Evolutionary conservation across 169 alveolate species (phyloP), one percentile per base, ranked within the genome.

Genomic region (Eimeria brunetti): DNA sequence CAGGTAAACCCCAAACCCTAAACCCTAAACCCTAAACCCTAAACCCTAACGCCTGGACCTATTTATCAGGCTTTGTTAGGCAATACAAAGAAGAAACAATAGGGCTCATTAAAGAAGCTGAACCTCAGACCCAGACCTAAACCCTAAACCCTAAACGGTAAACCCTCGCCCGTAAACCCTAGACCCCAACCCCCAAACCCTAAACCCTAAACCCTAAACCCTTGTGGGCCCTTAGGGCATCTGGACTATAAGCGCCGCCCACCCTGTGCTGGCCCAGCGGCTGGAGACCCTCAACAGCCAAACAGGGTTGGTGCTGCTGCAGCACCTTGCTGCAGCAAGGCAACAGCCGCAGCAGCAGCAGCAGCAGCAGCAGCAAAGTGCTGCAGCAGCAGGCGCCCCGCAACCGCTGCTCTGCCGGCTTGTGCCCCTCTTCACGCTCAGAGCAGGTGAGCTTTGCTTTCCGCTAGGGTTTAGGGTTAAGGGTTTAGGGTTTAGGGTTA

Each of bases 1-100:
- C 86, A 76, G 46, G 88, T 49, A 46, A 78, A 78, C 84, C 58
- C 84, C 36, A 75, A 75, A 75, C 84, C 84, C 84, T 75, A 78
- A 78, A 46, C 67, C 64, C 88, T 46, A 78, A 78, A 44, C 88
- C 88, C 30, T 78, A 22, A 78, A 16, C 69, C 69, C 69, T 58
- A 58, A 16, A 30, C 78, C 78, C 67, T 24, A 58, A 24, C 22
- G 67, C 67, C 67, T 58, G 67, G 67, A 18, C 67, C 14, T 58
- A 58, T 18, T 18, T 58, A 58, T 58, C n/a, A 18, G 22, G 8
- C 67, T 18, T 58, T 16, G 67, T 24, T 58, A 58, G n/a, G n/a
- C n/a, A n/a, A n/a, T n/a, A n/a, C n/a, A n/a, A n/a, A n/a, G n/a
- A n/a, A n/a, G n/a, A n/a, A n/a, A n/a, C n/a, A n/a, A n/a, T n/a